Base-by-base conservation (phyloP, 345 rosid genomes). In the Citrus glauca region DNA sequence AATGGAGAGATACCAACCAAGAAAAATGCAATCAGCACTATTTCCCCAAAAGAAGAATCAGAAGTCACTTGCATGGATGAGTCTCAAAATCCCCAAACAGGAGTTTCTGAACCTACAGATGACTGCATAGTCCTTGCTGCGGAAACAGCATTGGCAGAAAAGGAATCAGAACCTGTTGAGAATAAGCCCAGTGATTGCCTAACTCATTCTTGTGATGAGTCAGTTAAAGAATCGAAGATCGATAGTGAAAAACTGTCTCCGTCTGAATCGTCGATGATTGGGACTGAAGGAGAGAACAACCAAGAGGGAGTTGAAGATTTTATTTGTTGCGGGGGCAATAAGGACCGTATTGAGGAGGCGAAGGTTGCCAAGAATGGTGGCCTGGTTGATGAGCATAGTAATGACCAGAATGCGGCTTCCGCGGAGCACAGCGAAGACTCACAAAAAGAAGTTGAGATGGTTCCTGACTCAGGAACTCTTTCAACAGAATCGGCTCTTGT, bases 91-190 rank as follows among this genome's bases (percentile, higher is more conserved):
- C 27, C 66, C n/a, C 48, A 27, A 60, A 3, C 13, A 10, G 78
- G 74, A 68, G 77, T 32, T 55, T 75, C 80, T n/a, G 33, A 67
- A 57, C 4, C 85, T 60, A 67, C 73, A 72, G 85, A 80, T 7
- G 73, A 80, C 11, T 56, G 30, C 67, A 53, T 67, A 7, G 61
- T 69, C 65, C 73, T 35, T 33, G 48, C 77, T 57, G 79, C 68
- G 24, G 68, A 65, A 27, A 60, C 53, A 2, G 42, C 65, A 55
- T 17, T 60, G 74, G 40, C 10, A 48, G 60, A 24, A 50, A 73
- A 78, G 48, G 84, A 76, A 78, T 62, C 83, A 45, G 83, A 73
- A 60, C 65, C 45, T 11, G 79, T 24, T 40, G 83, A 60, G 35
- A 67, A 17, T 80, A 62, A 66, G 66, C 22, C 60, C 38, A 68